Evolutionary conservation across 768 basidiomycete species (phyloP).

Genomic region (Mycena amicta): DNA sequence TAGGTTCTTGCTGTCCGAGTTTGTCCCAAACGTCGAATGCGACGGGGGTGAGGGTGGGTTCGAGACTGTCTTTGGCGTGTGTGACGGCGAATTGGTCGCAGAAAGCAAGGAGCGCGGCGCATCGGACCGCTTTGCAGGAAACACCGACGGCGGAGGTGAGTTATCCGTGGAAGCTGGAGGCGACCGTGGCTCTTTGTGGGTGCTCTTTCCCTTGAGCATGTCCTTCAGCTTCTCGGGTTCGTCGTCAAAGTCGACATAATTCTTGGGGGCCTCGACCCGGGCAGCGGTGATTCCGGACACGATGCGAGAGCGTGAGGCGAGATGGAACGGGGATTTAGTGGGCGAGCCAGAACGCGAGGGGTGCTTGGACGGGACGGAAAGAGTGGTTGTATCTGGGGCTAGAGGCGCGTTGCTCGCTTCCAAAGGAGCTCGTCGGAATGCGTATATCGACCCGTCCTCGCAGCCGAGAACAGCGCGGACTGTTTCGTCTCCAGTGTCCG

Average conservation of each 20-base stretch:
- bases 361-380: conserved; percentile 20
- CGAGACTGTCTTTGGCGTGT: conserved; percentile 42
- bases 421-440: conserved; percentile 33
- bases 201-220: conserved; percentile 58
- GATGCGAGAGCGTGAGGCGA: conserved; percentile 59
- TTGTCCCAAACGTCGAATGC: conserved; percentile 24
- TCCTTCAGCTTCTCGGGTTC: conserved; percentile 78
- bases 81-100: conserved; percentile 45
- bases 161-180: conserved; percentile 10
- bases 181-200: conserved; percentile 38
- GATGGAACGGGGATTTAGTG: conserved; percentile 53
- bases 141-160: conserved; percentile 16
- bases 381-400: conserved; percentile 11
- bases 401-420: conserved; percentile 15
- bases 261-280: conserved; percentile 75
- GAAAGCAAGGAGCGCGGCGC: conserved; percentile 49
- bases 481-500: conserved; percentile 12
- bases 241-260: conserved; percentile 80
- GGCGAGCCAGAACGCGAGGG: conserved; percentile 37
- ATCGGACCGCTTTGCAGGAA: conserved; percentile 33
- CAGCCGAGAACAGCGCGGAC: conserved; percentile 41
- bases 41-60: conserved; percentile 41
- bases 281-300: conserved; percentile 75
- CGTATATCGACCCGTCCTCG: conserved; percentile 47
- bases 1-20: conserved; percentile 30